A percentile compares a stretch with the other conserved stretches of the same genome.
These are phyloP conservation scores for Lolium rigidum DNA, from an alignment of 176 grass and related monocot genomes.

Conservation along the genomic window DNA sequence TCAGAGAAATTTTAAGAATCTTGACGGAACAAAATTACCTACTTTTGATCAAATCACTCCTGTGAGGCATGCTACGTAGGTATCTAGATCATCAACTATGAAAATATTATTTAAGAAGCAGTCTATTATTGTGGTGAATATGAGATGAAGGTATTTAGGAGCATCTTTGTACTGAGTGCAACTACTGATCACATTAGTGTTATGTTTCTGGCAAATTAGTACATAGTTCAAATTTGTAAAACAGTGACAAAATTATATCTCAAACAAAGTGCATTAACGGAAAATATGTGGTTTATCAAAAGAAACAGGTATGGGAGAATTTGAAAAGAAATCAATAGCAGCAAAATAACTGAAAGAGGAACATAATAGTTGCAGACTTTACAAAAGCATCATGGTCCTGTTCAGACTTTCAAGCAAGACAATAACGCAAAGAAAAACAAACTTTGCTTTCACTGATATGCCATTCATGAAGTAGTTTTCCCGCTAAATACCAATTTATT, in stretches of 20 bases:
- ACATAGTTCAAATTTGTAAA: not conserved
- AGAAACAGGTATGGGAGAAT: not conserved
- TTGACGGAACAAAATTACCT: not conserved
- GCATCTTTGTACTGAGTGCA: not conserved
- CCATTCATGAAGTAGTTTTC: not conserved
- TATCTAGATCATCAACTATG: not conserved
- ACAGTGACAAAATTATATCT: not conserved
- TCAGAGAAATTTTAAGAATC: conserved; percentile 12
- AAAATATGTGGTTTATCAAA: not conserved
- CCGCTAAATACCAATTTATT: not conserved
- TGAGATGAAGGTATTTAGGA: not conserved
- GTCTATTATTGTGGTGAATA: not conserved
- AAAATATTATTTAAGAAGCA: not conserved
- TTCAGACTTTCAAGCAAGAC: not conserved
- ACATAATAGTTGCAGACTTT: not conserved
- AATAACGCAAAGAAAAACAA: not conserved
- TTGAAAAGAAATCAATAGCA: not conserved
- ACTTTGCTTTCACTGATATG: not conserved
- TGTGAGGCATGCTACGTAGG: not conserved
- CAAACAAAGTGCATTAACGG: not conserved
- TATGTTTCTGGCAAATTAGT: not conserved
- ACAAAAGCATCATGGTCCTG: no score
- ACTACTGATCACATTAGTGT: not conserved
- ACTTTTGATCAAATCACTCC: conserved; percentile 34
- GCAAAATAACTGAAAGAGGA: not conserved